Evolutionary conservation across 2,329 filamentous ascomycete species (phyloP).

Genomic region (Diplodia scrobiculata): DNA sequence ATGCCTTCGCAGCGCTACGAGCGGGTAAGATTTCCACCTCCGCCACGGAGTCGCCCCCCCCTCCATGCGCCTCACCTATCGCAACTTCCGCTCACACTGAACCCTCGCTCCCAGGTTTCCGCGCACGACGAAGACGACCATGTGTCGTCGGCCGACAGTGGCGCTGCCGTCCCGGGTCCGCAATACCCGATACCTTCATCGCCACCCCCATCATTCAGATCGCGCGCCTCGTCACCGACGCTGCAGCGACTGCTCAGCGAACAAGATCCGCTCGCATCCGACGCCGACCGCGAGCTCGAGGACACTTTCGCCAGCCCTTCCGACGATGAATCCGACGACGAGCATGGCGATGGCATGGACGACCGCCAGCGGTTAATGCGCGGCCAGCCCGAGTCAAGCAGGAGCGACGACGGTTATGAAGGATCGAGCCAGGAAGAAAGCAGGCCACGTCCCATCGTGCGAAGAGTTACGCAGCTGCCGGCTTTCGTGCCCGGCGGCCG

Average conservation of each 20-base stretch:
- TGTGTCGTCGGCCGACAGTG: constrained; percentile 33
- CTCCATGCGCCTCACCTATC: constrained; percentile 11
- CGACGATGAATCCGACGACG: constrained; percentile 69
- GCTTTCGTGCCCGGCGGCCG: constrained; percentile 53
- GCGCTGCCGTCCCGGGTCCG: constrained; percentile 34
- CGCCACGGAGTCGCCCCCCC: constrained; percentile 29
- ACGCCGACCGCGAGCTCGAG: constrained; percentile 78
- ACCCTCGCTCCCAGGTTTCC: constrained; percentile 42
- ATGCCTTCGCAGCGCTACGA: constrained; percentile 55
- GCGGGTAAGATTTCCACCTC: constrained; percentile 45
- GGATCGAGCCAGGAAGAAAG: constrained; percentile 30
- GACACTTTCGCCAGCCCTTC: constrained; percentile 76
- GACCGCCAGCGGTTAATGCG: constrained; percentile 86
- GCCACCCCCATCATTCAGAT: constrained; percentile 79
- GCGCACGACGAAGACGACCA: constrained; percentile 47
- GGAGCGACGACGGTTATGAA: constrained; percentile 26
- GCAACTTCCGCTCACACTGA: constrained; percentile 11
- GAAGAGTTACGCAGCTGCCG: constrained; percentile 59
- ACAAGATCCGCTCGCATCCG: constrained; percentile 54
- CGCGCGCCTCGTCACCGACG: constrained; percentile 70
- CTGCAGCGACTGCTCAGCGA: constrained; percentile 57
- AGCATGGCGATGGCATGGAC: constrained; percentile 70
- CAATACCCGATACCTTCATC: constrained; percentile 50
- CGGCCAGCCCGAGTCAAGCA: constrained; percentile 51
- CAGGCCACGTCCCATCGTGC: constrained; percentile 45